A percentile compares a stretch with the other conserved stretches of the same genome.
Conservation (phyloP, 768 basidiomycete species). For the Coprinopsis strossmayeri region DNA sequence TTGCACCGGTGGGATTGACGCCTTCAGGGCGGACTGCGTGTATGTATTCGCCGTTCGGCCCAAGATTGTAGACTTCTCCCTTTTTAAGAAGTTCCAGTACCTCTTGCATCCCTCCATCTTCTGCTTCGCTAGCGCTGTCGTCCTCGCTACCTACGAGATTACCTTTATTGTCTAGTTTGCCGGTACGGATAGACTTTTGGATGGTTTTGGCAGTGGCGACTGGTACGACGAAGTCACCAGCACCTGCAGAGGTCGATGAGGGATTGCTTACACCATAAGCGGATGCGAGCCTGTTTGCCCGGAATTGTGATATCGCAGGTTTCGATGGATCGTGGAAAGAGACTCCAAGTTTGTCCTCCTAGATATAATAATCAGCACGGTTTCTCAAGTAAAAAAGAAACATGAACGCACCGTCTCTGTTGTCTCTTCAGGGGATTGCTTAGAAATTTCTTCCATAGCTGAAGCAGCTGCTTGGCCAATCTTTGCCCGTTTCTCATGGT, state of each 20-base stretch:
- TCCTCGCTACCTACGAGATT: conserved; percentile 45
- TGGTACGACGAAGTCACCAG: conserved; percentile 31
- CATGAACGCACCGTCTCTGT: conserved; percentile 11
- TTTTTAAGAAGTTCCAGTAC: conserved; percentile 43
- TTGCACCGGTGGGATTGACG: conserved; percentile 1
- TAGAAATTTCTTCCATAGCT: conserved; percentile 43
- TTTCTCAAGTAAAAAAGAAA: background rate
- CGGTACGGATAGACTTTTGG: conserved; percentile 47
- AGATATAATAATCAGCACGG: conserved; percentile 1
- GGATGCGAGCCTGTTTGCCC: conserved; percentile 45
- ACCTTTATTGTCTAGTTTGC: conserved; percentile 43
- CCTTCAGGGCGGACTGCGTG: conserved; percentile 18
- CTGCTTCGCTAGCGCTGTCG: conserved; percentile 53
- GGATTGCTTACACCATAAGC: conserved; percentile 37
- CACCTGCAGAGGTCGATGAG: conserved; percentile 33
- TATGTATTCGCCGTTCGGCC: conserved; percentile 34
- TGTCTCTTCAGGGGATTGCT: conserved; percentile 23
- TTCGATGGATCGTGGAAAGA: conserved; percentile 36
- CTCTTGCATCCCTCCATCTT: conserved; percentile 42
- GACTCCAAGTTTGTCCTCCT: conserved; percentile 40
- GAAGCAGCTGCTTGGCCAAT: conserved; percentile 49
- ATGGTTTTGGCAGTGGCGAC: conserved; percentile 40
- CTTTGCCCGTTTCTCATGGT: conserved; percentile 52
- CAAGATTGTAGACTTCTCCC: conserved; percentile 48
- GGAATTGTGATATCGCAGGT: conserved; percentile 59